Conservation (phyloP, 164 flowering plant species). For the Malania oleifera region DNA sequence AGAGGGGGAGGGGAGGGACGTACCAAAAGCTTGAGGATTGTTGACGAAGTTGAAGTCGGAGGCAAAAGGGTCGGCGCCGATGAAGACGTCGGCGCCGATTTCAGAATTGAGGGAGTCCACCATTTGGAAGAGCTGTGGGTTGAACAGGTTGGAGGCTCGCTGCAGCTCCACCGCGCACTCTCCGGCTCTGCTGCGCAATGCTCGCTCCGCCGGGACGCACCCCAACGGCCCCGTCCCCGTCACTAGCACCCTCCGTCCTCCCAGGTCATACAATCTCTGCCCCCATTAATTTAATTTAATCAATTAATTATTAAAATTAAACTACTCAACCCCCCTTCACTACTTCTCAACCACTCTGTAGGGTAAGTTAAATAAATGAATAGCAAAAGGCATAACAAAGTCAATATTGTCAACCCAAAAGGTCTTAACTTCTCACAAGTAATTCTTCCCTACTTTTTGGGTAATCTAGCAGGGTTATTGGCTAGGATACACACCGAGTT, state of each 20-base stretch:
- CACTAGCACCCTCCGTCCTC: slow-evolving; percentile 37
- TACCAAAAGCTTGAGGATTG: slow-evolving; percentile 46
- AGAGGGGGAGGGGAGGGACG: neutral
- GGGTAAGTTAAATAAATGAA: too few relatives aligned
- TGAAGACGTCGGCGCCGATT: slow-evolving; percentile 35
- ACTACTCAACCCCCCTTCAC: too few relatives aligned
- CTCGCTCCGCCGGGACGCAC: slow-evolving; percentile 45
- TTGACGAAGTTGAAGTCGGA: slow-evolving; percentile 37
- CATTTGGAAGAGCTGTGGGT: slow-evolving; percentile 50
- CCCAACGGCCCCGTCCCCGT: slow-evolving; percentile 47
- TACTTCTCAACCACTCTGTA: too few relatives aligned
- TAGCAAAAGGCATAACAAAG: too few relatives aligned
- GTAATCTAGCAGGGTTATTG: too few relatives aligned
- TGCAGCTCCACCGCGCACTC: slow-evolving; percentile 44
- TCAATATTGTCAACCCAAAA: too few relatives aligned
- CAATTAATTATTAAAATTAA: too few relatives aligned
- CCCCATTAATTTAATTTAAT: too few relatives aligned
- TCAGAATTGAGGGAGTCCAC: slow-evolving; percentile 32
- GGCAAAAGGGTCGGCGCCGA: slow-evolving; percentile 31
- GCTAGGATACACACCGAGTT: too few relatives aligned
- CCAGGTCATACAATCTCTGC: slow-evolving; percentile 32
- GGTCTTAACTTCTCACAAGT: too few relatives aligned
- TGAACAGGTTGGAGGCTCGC: slow-evolving; percentile 42
- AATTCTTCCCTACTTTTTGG: too few relatives aligned
- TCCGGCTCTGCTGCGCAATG: slow-evolving; percentile 28